These are phyloP conservation scores for Metschnikowia cubensis DNA, from an alignment of 805 yeast genomes.

Conservation along the genomic window DNA sequence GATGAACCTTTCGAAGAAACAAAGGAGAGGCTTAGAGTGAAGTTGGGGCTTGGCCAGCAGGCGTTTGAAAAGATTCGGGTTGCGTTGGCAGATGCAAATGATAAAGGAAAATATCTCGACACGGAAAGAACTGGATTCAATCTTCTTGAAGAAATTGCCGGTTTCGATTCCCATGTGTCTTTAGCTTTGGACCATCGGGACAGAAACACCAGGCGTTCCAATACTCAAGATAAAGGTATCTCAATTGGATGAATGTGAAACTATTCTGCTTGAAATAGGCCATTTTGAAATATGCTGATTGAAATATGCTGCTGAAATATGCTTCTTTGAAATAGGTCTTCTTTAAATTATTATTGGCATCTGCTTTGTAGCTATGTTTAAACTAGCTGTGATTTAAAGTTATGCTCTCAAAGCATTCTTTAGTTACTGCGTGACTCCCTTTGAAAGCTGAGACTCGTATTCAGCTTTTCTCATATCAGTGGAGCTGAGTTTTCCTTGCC, in stretches of 20 bases:
- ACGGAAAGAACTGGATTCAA: constrained; percentile 49
- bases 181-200: constrained; percentile 89
- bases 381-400: no score
- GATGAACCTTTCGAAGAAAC: constrained; percentile 64
- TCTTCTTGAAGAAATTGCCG: constrained; percentile 50
- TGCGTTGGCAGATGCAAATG: constrained; percentile 47
- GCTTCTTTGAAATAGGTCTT: no score
- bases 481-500: constrained; percentile 78
- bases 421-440: neutral
- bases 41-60: constrained; percentile 71
- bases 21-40: constrained; percentile 59
- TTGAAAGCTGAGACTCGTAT: constrained; percentile 1
- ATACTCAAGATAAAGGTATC: constrained; percentile 40
- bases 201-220: constrained; percentile 48
- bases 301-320: no score
- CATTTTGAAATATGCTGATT: neutral
- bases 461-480: constrained; percentile 60
- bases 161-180: constrained; percentile 40
- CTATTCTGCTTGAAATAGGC: neutral
- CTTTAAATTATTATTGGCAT: no score
- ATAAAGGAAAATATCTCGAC: constrained; percentile 43
- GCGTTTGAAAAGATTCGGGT: constrained; percentile 75
- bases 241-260: constrained; percentile 28
- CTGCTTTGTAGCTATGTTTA: no score
- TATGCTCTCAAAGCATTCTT: neutral